Evolutionary conservation across 2,329 filamentous ascomycete species (phyloP), one percentile per base, ranked within the genome.

Genomic region (Xylaria sp.): DNA sequence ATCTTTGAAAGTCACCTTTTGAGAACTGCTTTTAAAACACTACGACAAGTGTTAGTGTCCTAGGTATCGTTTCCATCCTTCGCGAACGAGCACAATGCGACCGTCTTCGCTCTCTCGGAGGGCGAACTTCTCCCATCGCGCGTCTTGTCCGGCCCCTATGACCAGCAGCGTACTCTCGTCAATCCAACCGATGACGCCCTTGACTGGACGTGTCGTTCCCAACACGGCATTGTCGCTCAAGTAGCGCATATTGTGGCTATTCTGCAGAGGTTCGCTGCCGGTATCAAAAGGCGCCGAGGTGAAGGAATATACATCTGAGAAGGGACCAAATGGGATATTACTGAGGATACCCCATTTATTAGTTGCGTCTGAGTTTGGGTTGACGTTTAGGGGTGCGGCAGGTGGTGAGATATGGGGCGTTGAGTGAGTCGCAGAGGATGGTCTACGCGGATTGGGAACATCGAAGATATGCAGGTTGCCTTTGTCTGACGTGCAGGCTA

Each of bases 401-500:
- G 63, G 62, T 10, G 59, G 53, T n/a, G 63, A 57, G 44, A 53
- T 55, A 57, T 65, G 68, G 50, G 61, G 57, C n/a, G 56, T 53
- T 50, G 64, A 37, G 13, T 62, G 60, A 55, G 64, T 54, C 57
- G 66, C 49, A 49, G 59, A 56, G 3, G 63, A 65, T 10, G 66
- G 57, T 77, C 54, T 77, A 39, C 69, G 78, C 7, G 79, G 76
- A 60, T 83, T 81, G 3, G 88, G 88, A 0, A 97, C 81, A 70
- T 97, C 92, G 71, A 97, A 99, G 44, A 99, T 83, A 74, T 99
- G 94, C 9, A 99, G 80, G 0, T 92, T 99, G 4, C 91, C 92
- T 76, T 97, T 99, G 79, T 99, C 94, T 1, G 92, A 97, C 0
- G 93, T 97, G 63, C 92, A 93, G 30, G 94, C 94, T 9, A 97